Evolutionary conservation across 2,329 filamentous ascomycete species (phyloP).

Genomic region (Alternaria ethzedia): DNA sequence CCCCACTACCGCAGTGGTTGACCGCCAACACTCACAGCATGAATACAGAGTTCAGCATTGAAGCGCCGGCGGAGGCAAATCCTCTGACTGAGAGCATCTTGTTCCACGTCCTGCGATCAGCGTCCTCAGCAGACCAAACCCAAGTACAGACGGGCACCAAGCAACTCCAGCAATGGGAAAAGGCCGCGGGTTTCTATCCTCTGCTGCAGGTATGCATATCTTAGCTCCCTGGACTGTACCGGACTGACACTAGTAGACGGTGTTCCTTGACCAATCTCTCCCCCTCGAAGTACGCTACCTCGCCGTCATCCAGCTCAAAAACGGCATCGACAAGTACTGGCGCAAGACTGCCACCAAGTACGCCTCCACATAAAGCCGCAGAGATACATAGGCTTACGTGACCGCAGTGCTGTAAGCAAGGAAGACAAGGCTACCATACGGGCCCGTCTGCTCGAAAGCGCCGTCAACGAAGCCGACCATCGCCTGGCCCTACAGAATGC

Average conservation of each 20-base stretch:
- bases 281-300: constrained; percentile 83
- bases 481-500: constrained; percentile 87
- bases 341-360: constrained; percentile 76
- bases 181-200: constrained; percentile 54
- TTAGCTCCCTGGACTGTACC: neutral
- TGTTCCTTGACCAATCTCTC: constrained; percentile 80
- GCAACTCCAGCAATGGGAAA: constrained; percentile 61
- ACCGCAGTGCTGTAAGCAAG: constrained; percentile 61
- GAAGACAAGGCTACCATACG: constrained; percentile 81
- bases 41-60: constrained; percentile 51
- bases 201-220: constrained; percentile 50
- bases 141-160: constrained; percentile 61
- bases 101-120: constrained; percentile 56
- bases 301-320: constrained; percentile 92
- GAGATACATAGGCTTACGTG: constrained; percentile 11
- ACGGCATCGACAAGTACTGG: constrained; percentile 96
- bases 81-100: constrained; percentile 57
- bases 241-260: constrained; percentile 60
- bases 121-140: constrained; percentile 54
- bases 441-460: constrained; percentile 74
- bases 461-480: constrained; percentile 76
- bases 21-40: constrained; percentile 21
- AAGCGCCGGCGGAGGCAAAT: constrained; percentile 81
- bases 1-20: constrained; percentile 20
- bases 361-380: neutral